phyloP scores from a whole-genome alignment of 2,329 filamentous ascomycete species.

The Penicillium digitatum region DNA sequence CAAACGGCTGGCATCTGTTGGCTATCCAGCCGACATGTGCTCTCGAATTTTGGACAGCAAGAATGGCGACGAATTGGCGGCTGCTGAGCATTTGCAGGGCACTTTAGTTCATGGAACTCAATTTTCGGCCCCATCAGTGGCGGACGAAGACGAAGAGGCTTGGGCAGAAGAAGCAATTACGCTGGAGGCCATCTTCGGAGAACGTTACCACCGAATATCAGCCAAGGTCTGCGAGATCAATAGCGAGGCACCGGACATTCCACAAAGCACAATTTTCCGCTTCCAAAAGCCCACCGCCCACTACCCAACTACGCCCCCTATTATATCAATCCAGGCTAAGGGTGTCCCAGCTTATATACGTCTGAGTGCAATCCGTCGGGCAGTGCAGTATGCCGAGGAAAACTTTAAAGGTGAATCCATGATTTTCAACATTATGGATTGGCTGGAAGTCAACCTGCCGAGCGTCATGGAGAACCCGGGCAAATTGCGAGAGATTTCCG shows the following conservation, averaged over 20 bases:
- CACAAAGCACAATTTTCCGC: constrained; percentile 53
- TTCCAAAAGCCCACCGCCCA: constrained; percentile 64
- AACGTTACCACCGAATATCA: constrained; percentile 61
- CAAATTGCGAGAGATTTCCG: constrained; percentile 75
- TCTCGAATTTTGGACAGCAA: constrained; percentile 69
- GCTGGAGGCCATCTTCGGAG: constrained; percentile 79
- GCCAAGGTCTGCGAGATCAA: constrained; percentile 66
- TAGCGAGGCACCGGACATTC: constrained; percentile 51
- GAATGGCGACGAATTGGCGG: constrained; percentile 66
- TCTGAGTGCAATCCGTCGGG: constrained; percentile 76
- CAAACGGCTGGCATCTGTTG: constrained; percentile 73
- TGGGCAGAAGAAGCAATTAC: constrained; percentile 87
- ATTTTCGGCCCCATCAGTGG: constrained; percentile 11
- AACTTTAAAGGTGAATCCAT: constrained; percentile 79
- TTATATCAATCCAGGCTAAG: constrained; percentile 65
- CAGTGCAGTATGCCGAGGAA: constrained; percentile 65
- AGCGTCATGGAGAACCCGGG: constrained; percentile 81
- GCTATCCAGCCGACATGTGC: constrained; percentile 82
- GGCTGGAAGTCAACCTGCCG: constrained; percentile 81
- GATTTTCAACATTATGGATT: constrained; percentile 86
- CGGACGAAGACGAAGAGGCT: constrained; percentile 46
- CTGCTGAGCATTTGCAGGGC: constrained; percentile 75
- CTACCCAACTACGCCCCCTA: constrained; percentile 67
- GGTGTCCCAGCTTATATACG: constrained; percentile 87
- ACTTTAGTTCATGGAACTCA: constrained; percentile 55